Base-by-base conservation (phyloP, 306 rosid genomes). In the Dryas alaskensis region DNA sequence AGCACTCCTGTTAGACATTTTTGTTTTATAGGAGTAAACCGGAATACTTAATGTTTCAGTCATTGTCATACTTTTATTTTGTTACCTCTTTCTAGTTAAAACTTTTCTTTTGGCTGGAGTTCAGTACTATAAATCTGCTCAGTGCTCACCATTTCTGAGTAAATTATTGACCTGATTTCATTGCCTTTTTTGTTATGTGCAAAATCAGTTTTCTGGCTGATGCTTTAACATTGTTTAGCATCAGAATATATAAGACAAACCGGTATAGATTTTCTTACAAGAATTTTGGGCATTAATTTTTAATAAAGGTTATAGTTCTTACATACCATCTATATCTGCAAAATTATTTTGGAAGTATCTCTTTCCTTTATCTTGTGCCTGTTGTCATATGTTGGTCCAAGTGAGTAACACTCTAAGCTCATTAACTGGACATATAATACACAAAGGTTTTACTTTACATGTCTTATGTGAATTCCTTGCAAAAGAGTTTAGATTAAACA, bases 321-420 rank as follows among this genome's bases (percentile, higher is more conserved):
- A 43, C 6, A 4, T 13, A 10, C 8, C n/a, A 44, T 64, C 22
- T 64, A 14, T 44, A 17, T 14, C 22, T 4, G 48, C 48, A 43
- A 42, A 16, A 9, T 44, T 25, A 5, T n/a, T 17, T 43, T 11
- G 27, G 69, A 64, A 44, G 8, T 17, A 4, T 44, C 51, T 44
- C 39, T 44, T 53, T 53, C 25, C 6, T 53, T n/a, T 4, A 17
- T 45, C 1, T 16, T n/a, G 8, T 44, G 39, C 37, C 8, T 64
- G 69, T 44, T n/a, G 69, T 16, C 69, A 65, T 65, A 43, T 44
- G 27, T 64, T 64, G 37, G 50, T 64, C 51, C 2, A 6, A 44
- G 16, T 43, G 68, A 7, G 37, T 64, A 43, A 16, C 16, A 44
- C 52, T 17, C 52, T 25, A 43, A 16, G 44, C 67, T 8, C 37